phyloP scores from a whole-genome alignment of 129 eudicot genomes.

The Logfia minima region DNA sequence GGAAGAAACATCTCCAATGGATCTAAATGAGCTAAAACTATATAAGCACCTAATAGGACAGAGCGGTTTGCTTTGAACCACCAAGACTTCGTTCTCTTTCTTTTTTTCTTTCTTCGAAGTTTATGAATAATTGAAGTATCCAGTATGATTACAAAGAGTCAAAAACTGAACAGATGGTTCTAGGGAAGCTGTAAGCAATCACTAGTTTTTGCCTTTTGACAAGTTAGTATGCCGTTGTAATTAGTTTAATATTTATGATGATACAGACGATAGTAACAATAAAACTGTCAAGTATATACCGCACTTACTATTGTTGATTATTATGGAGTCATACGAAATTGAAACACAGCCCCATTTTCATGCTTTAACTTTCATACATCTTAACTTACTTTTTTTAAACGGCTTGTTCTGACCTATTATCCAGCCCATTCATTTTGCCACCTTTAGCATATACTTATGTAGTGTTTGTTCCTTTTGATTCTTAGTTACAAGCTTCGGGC shows the following conservation, averaged over 20 bases:
- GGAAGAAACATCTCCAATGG: neutral
- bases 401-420: neutral
- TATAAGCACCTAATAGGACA: no score
- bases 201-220: neutral
- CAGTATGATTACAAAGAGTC: neutral
- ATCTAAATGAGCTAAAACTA: no score
- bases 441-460: neutral
- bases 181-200: neutral
- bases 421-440: neutral
- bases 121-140: neutral
- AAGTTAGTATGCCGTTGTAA: neutral
- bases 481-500: constrained; percentile 63
- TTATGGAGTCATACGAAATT: no score
- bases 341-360: neutral
- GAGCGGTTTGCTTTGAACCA: neutral
- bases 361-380: no score
- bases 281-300: no score
- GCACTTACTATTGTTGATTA: no score
- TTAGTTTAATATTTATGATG: neutral
- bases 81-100: neutral
- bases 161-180: neutral
- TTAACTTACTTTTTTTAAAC: no score
- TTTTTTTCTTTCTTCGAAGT: neutral
- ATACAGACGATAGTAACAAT: no score
- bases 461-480: constrained; percentile 16